phyloP scores from a whole-genome alignment of 306 rosid species.

The Coriaria nepalensis region DNA sequence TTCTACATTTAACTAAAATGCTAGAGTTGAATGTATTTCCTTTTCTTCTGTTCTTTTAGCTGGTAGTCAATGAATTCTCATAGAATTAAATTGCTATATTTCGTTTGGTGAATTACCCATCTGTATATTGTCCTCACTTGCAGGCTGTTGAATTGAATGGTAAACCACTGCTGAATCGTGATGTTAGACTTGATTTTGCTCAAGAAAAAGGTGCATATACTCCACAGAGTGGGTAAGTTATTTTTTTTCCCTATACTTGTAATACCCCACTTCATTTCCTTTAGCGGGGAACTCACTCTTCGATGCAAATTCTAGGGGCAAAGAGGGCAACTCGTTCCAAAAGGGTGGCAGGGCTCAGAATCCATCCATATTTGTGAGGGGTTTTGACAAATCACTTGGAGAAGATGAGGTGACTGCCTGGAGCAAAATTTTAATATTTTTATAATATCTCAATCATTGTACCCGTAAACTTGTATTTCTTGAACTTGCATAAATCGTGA shows the following conservation, averaged over 20 bases:
- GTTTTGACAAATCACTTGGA: constrained; percentile 53
- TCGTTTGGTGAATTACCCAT: neutral
- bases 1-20: too few species aligned
- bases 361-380: constrained; percentile 43
- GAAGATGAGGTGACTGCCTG: constrained; percentile 43
- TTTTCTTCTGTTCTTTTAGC: too few species aligned
- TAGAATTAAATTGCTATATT: neutral
- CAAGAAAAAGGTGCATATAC: constrained; percentile 55
- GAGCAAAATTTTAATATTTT: neutral
- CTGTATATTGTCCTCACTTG: neutral
- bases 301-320: constrained; percentile 13
- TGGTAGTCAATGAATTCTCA: too few species aligned
- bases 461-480: neutral
- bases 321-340: constrained; percentile 39
- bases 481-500: neutral
- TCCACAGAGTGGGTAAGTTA: constrained; percentile 33
- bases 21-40: too few species aligned
- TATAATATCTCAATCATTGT: neutral
- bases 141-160: constrained; percentile 65
- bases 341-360: constrained; percentile 28
- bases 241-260: neutral
- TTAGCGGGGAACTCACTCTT: neutral
- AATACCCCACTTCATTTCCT: too few species aligned
- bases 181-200: constrained; percentile 55
- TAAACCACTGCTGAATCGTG: constrained; percentile 27